Evolutionary conservation across 768 basidiomycete genomes (phyloP).

Genomic region (Termitomyces sp.): DNA sequence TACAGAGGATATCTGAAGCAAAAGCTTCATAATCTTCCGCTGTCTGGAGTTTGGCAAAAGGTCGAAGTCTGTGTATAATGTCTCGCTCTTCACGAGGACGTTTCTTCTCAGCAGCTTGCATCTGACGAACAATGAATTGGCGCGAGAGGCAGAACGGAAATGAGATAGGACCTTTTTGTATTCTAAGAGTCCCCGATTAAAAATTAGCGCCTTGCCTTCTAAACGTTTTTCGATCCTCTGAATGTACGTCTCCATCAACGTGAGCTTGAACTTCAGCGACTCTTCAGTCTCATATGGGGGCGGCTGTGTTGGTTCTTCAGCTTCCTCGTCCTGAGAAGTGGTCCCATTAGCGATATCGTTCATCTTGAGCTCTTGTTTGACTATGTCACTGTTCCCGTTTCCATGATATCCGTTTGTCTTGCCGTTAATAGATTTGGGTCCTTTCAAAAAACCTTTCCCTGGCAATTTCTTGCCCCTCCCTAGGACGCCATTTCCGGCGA

Average conservation of each 20-base stretch:
- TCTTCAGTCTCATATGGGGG: constrained; percentile 80
- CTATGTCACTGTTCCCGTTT: constrained; percentile 36
- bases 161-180: constrained; percentile 80
- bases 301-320: constrained; percentile 65
- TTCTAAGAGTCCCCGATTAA: constrained; percentile 86
- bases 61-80: constrained; percentile 81
- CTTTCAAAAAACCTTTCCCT: constrained; percentile 39
- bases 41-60: constrained; percentile 88
- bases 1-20: constrained; percentile 87
- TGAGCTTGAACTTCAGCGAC: constrained; percentile 85
- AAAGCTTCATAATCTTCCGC: constrained; percentile 90
- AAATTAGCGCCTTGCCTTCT: constrained; percentile 86
- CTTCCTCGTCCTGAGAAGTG: constrained; percentile 48
- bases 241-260: constrained; percentile 86
- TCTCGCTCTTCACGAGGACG: constrained; percentile 89
- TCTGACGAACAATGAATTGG: constrained; percentile 39
- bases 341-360: constrained; percentile 47
- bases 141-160: not conserved
- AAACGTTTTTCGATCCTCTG: constrained; percentile 83
- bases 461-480: constrained; percentile 25
- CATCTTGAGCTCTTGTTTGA: constrained; percentile 35
- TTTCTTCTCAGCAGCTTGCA: constrained; percentile 90
- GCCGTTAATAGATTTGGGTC: constrained; percentile 33
- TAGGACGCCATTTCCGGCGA: constrained; percentile 21
- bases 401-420: constrained; percentile 39